These are phyloP conservation scores for Penicillium concentricum DNA, from an alignment of 2,329 filamentous ascomycete species.

Conservation along the genomic window DNA sequence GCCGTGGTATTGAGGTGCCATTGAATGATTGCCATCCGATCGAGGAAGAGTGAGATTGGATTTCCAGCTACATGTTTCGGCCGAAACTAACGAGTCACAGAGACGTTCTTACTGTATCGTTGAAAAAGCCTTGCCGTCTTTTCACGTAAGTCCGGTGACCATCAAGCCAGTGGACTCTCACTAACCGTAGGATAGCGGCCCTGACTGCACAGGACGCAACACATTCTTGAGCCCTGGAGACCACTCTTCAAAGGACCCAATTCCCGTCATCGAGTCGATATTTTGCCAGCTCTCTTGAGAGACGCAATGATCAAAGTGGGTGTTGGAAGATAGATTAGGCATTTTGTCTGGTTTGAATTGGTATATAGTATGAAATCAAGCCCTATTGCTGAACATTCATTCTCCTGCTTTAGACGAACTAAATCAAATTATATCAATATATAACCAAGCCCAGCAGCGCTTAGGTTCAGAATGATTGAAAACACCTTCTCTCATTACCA, in stretches of 20 bases:
- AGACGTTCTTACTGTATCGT: slow-evolving; percentile 21
- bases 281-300: slow-evolving; percentile 20
- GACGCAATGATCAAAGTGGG: background rate
- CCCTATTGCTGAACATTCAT: background rate
- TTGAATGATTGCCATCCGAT: slow-evolving; percentile 23
- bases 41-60: slow-evolving; percentile 22
- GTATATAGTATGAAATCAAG: background rate
- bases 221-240: slow-evolving; percentile 21
- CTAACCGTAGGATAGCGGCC: slow-evolving; percentile 11
- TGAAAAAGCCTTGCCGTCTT: slow-evolving; percentile 24
- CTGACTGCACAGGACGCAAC: slow-evolving; percentile 25
- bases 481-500: background rate
- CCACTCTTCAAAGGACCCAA: slow-evolving; percentile 22
- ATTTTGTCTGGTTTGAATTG: background rate
- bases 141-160: slow-evolving; percentile 20
- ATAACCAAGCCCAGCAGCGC: background rate
- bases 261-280: slow-evolving; percentile 22
- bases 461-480: background rate
- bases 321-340: background rate
- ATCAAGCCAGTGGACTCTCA: background rate
- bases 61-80: background rate
- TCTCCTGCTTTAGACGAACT: background rate
- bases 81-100: slow-evolving; percentile 6
- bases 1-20: slow-evolving; percentile 19
- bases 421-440: too few species aligned